Evolutionary conservation across 345 rosid genomes (phyloP), one percentile per base, ranked within the genome.

Genomic region (Erysimum cheiranthoides): DNA sequence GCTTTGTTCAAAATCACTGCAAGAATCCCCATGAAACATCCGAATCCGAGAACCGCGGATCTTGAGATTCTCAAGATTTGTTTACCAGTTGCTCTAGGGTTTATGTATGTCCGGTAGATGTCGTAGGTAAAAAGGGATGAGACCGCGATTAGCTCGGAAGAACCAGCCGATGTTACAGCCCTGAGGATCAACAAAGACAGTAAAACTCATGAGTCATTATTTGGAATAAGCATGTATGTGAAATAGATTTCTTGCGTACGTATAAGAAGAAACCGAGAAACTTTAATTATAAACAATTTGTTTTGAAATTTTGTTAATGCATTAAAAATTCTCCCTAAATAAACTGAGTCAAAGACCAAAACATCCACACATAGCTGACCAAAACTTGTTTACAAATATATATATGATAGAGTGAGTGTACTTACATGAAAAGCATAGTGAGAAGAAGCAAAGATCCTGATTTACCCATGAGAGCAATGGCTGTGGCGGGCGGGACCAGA

Each of bases 121-220:
- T 93, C 96, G 42, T 90, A 91, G 2, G 98, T 91, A 86, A 93
- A 88, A 7, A 93, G 74, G 0, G 96, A 91, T n/a, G 98, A 94
- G 21, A 94, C 95, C 0, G 97, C 96, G 21, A 94, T 94, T 13
- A 94, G 81, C 82, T 90, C 98, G 0, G 96, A 86, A 2, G 97
- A 93, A 53, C 97, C 97, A 30, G 97, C 94, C 2, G 98, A 93
- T 63, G 97, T 93, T 82, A 93, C 97, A 5, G 97, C 98, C 98
- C 98, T 94, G 83, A 25, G 21, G n/a, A 42, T 6, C 28, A 63
- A 59, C 30, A 63, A 70, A 68, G 43, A 49, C 11, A 8, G 13
- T 39, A 36, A 66, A 10, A 43, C 27, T 71, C 50, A 27, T 69
- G 71, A 32, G n/a, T n/a, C n/a, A n/a, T n/a, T n/a, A n/a, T 54